phyloP scores from a whole-genome alignment of 192 early-diverging fungal species.

The Podila horticola region DNA sequence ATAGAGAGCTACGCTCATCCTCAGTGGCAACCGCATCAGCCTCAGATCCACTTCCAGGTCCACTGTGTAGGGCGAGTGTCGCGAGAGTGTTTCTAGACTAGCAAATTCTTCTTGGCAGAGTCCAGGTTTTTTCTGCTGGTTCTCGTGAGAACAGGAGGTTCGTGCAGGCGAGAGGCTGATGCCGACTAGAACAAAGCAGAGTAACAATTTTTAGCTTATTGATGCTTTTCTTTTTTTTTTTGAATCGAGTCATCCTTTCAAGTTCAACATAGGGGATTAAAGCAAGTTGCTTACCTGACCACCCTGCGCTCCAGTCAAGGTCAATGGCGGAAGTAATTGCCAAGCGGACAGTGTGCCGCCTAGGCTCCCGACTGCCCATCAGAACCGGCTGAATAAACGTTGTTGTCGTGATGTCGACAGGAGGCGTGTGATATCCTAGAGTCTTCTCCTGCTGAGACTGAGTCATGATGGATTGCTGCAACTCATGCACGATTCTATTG shows the following conservation, averaged over 20 bases:
- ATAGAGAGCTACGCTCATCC: constrained; percentile 10
- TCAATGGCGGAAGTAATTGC: not conserved
- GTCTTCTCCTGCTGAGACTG: not conserved
- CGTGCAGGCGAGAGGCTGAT: not conserved
- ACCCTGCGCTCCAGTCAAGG: not conserved
- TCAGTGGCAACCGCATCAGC: constrained; percentile 3
- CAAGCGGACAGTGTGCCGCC: not conserved
- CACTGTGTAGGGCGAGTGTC: constrained; percentile 6
- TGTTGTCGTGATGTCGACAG: not conserved
- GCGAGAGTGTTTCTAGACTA: constrained; percentile 13
- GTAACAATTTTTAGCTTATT: not conserved
- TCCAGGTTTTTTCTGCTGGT: not conserved
- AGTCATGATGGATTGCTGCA: constrained; percentile 17
- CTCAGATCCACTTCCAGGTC: constrained; percentile 21
- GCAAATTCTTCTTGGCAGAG: not conserved
- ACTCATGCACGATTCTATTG: not conserved
- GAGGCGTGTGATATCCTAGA: not conserved
- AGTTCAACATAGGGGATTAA: not conserved
- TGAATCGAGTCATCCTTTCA: not conserved
- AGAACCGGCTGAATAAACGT: constrained; percentile 9
- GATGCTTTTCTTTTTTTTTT: no score
- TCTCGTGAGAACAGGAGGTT: not conserved
- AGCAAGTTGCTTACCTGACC: not conserved
- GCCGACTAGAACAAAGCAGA: not conserved
- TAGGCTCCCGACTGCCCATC: not conserved